Percentiles rank a stretch among this genome's conserved stretches.
phyloP scores from a whole-genome alignment of 495 filamentous ascomycete genomes.

The Podospora conica region DNA sequence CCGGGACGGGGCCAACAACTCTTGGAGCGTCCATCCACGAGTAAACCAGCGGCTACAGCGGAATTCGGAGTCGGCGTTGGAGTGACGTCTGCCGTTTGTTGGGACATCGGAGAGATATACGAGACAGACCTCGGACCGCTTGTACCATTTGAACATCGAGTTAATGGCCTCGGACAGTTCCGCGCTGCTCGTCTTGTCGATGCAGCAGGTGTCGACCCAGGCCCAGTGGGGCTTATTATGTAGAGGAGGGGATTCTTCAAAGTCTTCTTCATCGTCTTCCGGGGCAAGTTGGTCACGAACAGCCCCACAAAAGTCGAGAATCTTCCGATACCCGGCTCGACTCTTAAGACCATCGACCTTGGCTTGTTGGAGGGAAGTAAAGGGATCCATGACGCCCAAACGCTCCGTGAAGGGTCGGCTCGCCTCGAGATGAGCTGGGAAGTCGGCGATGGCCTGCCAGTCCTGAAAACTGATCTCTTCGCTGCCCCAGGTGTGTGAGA shows the following conservation, averaged over 20 bases:
- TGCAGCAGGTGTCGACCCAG: neutral
- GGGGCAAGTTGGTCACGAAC: neutral
- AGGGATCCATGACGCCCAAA: neutral
- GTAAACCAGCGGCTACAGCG: neutral
- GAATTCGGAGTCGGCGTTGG: neutral
- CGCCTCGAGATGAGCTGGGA: neutral
- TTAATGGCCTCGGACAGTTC: conserved; percentile 2
- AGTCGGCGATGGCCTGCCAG: neutral
- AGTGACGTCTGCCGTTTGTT: neutral
- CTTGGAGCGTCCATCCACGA: neutral
- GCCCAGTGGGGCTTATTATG: neutral
- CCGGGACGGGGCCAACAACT: neutral
- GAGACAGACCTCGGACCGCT: neutral
- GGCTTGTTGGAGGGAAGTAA: neutral
- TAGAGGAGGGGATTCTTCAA: too few species aligned
- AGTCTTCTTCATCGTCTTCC: too few species aligned
- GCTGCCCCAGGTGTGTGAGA: conserved; percentile 12
- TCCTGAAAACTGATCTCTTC: conserved; percentile 10
- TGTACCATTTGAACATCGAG: neutral
- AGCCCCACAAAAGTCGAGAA: neutral
- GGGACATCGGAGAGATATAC: neutral
- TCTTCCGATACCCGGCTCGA: neutral
- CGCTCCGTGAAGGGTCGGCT: neutral
- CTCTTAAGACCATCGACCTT: neutral
- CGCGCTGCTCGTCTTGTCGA: conserved; percentile 1